Evolutionary conservation across 768 basidiomycete genomes (phyloP), one percentile per base, ranked within the genome.

Genomic region (Podaxis sp.): DNA sequence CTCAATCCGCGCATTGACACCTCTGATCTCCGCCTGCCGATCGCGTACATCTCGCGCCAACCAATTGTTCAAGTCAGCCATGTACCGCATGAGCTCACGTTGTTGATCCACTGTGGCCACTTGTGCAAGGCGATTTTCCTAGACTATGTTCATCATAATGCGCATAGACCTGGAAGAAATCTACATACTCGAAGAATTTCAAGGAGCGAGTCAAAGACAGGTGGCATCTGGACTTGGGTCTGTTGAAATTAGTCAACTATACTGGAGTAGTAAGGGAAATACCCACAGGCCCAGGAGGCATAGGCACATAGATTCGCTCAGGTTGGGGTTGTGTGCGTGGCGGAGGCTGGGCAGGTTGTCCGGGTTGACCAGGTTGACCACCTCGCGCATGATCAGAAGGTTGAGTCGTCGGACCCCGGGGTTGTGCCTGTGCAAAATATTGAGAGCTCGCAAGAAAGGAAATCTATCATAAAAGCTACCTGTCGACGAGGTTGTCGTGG

Each of bases 41-140:
- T 92, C 90, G 50, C 81, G 79, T 0, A 91, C 90, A 69, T 94
- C 92, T 36, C 86, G 81, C 59, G 81, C 86, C 14, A 94, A 74
- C 92, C 92, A 94, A 36, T 83, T 81, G 63, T 93, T 94, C 35
- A 93, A 74, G 1, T 79, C 82, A 51, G 82, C 69, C 83, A 94
- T 87, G 65, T 94, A 93, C 55, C 88, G 76, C 83, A 90, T 90
- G 54, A 91, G 74, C 68, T 90, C 89, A 40, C 89, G 81, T 64
- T 90, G 90, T 67, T 93, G 90, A 50, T 89, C 87, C 13, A 91
- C 81, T 27, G 88, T 88, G 0, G 89, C 90, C 18, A 84, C 71
- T 70, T 90, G 88, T 0, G 88, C 88, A 4, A 83, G 71, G 3
- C 87, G 87, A 70, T 89, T 91, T 75, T 91, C 88, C 91, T 93